These are phyloP conservation scores for Neurospora hispaniola DNA, from an alignment of 495 filamentous ascomycete genomes.

Conservation along the genomic window DNA sequence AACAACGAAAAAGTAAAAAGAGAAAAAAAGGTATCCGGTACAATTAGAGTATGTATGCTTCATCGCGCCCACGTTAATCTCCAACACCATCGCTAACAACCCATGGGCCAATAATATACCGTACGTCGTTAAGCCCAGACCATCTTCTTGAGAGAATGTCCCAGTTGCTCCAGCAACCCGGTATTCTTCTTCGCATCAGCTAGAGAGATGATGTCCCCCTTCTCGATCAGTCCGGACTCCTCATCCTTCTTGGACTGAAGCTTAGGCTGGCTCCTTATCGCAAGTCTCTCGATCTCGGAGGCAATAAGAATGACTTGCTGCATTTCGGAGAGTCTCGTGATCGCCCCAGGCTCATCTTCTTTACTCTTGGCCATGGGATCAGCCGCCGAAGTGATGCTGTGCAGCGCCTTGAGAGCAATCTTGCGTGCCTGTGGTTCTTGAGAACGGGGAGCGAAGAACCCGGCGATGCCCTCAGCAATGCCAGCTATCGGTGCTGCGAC, in stretches of 20 bases:
- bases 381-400: constrained; percentile 40
- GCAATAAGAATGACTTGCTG: constrained; percentile 65
- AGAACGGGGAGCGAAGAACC: constrained; percentile 18
- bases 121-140: constrained; percentile 60
- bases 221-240: constrained; percentile 43
- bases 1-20: not conserved
- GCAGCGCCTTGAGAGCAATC: constrained; percentile 51
- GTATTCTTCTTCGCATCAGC: constrained; percentile 82
- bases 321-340: constrained; percentile 46
- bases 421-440: constrained; percentile 19
- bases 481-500: not conserved
- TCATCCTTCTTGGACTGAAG: constrained; percentile 10
- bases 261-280: constrained; percentile 24
- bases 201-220: constrained; percentile 68
- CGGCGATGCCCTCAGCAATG: constrained; percentile 13
- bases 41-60: not conserved
- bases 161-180: constrained; percentile 72
- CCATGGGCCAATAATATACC: not conserved
- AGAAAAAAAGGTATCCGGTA: not conserved
- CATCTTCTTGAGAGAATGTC: constrained; percentile 80
- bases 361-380: constrained; percentile 28
- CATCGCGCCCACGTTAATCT: not conserved
- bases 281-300: constrained; percentile 43
- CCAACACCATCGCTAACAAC: not conserved
- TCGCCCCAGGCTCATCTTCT: constrained; percentile 18